phyloP scores from a whole-genome alignment of 225 moss, liverwort and hornwort species.

The Anthoceros angustus region DNA sequence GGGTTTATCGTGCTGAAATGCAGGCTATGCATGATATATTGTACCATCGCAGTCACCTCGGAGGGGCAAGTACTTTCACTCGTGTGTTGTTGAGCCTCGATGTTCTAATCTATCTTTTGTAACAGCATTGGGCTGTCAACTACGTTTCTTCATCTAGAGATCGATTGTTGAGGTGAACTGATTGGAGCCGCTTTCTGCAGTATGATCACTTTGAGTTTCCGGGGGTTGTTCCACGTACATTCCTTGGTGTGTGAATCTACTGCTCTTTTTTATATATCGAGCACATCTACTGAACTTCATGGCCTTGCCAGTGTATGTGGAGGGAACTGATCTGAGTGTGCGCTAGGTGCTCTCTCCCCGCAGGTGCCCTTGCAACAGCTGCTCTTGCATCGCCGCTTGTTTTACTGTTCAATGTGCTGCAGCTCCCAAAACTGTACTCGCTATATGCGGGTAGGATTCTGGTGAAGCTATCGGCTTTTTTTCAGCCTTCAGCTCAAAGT shows the following conservation, averaged over 20 bases:
- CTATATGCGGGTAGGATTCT: constrained; percentile 38
- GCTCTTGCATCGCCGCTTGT: constrained; percentile 50
- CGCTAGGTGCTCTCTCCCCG: not conserved
- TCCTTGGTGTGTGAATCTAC: constrained; percentile 39
- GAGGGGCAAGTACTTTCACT: constrained; percentile 21
- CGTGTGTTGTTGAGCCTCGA: not conserved
- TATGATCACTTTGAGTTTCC: constrained; percentile 98
- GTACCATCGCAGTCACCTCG: constrained; percentile 50
- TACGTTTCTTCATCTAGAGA: too few species aligned
- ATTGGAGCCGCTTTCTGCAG: constrained; percentile 23
- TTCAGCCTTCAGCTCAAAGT: constrained; percentile 1
- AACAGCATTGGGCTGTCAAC: too few species aligned
- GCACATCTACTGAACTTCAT: not conserved
- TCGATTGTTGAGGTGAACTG: too few species aligned
- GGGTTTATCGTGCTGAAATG: constrained; percentile 8
- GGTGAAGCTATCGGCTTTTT: constrained; percentile 5
- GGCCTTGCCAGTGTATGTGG: not conserved
- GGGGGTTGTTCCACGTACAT: constrained; percentile 94
- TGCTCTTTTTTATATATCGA: not conserved
- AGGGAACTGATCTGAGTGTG: not conserved
- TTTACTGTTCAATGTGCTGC: constrained; percentile 27
- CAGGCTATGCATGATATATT: constrained; percentile 94
- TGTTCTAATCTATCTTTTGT: too few species aligned
- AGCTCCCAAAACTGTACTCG: constrained; percentile 56
- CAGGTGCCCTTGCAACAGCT: constrained; percentile 65